Evolutionary conservation across 2,329 filamentous ascomycete genomes (phyloP), one percentile per base, ranked within the genome.

Genomic region (Penicillium psychrosexuale): DNA sequence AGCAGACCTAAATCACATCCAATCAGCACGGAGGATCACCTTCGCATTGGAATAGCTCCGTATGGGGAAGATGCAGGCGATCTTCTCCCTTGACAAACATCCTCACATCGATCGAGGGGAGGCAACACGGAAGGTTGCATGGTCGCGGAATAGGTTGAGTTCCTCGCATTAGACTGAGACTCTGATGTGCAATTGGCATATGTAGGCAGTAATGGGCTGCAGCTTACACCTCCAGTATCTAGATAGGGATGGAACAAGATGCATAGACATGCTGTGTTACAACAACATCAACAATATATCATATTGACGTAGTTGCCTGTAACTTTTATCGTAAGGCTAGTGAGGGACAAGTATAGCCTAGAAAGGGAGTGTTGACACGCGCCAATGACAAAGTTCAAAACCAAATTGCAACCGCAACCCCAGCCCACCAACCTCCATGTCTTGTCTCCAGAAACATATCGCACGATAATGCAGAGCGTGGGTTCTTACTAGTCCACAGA

Each of bases 21-120:
- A 61, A 64, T 55, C 34, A 53, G 51, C 5, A 44, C 24, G 7
- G 40, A 15, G 22, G 8, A 47, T 48, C 37, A 47, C 36, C 43
- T 50, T 63, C 56, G 59, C 61, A 37, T 45, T 57, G 54, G 50
- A 61, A 56, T 56, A 57, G 15, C 38, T 44, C 57, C 43, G 27
- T 31, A 50, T 58, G 47, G 27, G 49, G 52, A 51, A 56, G 45
- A 52, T 37, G 40, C 40, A 44, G 39, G 19, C 39, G 39, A 51
- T 54, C 39, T 28, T 28, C 38, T 34, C n/a, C 43, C 49, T 56
- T 47, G 48, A 28, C 12, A 30, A 37, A 30, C 11, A 19, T 36
- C 31, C 40, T 37, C 24, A 42, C 44, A 38, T 30, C 8, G 38
- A 28, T 47, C n/a, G 28, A 33, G 24, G 15, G 19, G 31, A 54